These are phyloP conservation scores for Penicillium samsonianum DNA, from an alignment of 495 filamentous ascomycete species.

Conservation along the genomic window DNA sequence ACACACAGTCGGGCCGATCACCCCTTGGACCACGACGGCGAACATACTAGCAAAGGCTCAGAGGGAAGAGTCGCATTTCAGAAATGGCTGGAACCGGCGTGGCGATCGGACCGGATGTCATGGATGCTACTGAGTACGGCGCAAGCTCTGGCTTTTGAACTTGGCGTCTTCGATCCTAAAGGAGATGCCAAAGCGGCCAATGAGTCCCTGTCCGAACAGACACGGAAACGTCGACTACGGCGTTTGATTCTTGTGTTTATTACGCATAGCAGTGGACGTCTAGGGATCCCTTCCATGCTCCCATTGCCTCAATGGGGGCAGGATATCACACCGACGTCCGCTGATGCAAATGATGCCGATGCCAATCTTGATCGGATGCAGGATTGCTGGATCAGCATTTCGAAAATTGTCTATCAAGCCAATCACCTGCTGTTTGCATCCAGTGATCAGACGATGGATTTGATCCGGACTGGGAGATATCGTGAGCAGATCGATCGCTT, in stretches of 20 bases:
- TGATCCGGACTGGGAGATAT: constrained; percentile 85
- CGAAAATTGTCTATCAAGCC: constrained; percentile 81
- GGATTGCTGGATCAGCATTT: constrained; percentile 88
- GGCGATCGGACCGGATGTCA: constrained; percentile 95
- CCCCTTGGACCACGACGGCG: constrained; percentile 41
- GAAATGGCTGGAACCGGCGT: constrained; percentile 95
- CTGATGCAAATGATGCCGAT: constrained; percentile 33
- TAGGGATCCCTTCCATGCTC: constrained; percentile 94
- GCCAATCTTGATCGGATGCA: constrained; percentile 61
- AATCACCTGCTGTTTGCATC: constrained; percentile 85
- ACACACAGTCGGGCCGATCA: constrained; percentile 35
- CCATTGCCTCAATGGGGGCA: constrained; percentile 60
- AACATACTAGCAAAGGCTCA: constrained; percentile 38
- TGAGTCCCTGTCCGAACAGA: constrained; percentile 64
- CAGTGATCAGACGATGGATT: constrained; percentile 75
- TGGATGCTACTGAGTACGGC: constrained; percentile 97
- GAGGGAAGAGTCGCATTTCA: constrained; percentile 69
- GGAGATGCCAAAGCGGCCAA: constrained; percentile 51
- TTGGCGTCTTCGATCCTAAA: constrained; percentile 90
- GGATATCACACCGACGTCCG: constrained; percentile 41
- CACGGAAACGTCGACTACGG: constrained; percentile 78
- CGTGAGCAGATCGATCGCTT: constrained; percentile 76
- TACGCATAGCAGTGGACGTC: constrained; percentile 85
- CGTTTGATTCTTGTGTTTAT: constrained; percentile 85
- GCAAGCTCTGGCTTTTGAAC: constrained; percentile 84